Base-by-base conservation (phyloP, 2,329 filamentous ascomycete species). In the Diaporthe longicolla region DNA sequence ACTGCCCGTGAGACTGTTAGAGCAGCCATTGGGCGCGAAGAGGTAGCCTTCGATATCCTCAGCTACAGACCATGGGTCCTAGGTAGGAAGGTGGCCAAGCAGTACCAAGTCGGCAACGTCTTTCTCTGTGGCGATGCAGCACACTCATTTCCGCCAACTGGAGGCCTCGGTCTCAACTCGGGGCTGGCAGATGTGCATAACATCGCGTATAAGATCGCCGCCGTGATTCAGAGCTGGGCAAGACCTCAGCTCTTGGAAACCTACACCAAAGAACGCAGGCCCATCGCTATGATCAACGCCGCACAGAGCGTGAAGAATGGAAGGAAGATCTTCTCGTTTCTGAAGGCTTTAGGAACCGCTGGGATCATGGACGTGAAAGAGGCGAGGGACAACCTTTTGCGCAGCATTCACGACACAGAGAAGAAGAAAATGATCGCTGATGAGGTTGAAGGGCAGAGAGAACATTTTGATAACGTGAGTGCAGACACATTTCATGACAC, bases 301-400 rank as follows among this genome's bases (percentile, higher is more conserved):
- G 76, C 80, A 4, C 85, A 86, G 71, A 85, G 83, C 71, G 82
- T 86, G 50, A 85, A 85, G 70, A 86, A 86, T 32, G 84, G 84
- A 2, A 79, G 81, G 55, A 78, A 83, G 55, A 85, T 86, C 7
- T 86, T 86, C 55, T 79, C 77, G 0, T 80, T 86, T 1, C 77
- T 86, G 21, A 84, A 84, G 55, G 79, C 80, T 0, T 71, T 86
- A 1, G 83, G 83, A 0, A 82, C 82, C 0, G 82, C 83, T 5
- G 80, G 79, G 7, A 77, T 76, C 19, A 78, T 78, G 0, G 76
- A 80, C 29, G 48, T 81, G 0, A 77, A 80, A 57, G 76, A 80
- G 40, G 78, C 81, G 7, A 77, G 81, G 52, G 74, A 75, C 43
- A 82, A 80, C 59, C 78, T 84, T 21, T 77, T 78, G 26, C 73